Base-by-base conservation (phyloP, 225 moss, liverwort and hornwort genomes). In the Marchantia paleacea region DNA sequence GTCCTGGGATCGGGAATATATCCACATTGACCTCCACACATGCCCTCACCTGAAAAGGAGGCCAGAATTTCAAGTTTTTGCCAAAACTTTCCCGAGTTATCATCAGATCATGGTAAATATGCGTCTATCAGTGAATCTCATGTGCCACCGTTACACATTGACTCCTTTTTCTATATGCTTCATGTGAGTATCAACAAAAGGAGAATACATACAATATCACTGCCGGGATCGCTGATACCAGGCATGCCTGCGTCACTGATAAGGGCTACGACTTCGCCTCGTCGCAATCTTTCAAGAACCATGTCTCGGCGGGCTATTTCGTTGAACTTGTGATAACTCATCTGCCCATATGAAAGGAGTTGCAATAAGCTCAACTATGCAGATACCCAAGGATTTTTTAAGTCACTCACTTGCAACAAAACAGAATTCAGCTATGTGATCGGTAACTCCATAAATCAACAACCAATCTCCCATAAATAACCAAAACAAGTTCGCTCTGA, bases 241-340 rank as follows among this genome's bases (percentile, higher is more conserved):
- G 99, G 99, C 94, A 95, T 95, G 66, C 99, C 95, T 79, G 99
- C 99, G 77, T 99, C 95, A 81, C 95, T 94, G 75, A 99, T 94
- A 8, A 99, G 91, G 81, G 95, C 99, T 79, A 99, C 57, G 57
- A 92, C 90, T 75, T 95, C 94, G 71, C 95, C 99, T 29, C 83
- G 67, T 69, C 88, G 91, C 87, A 99, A 84, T 60, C 95, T 91
- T 63, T 87, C 80, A 66, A 99, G 79, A 15, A 89, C 86, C 73
- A 89, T 86, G 82, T 87, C 88, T 65, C 78, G 85, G 81, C 99
- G 91, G 65, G 94, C 87, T 81, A 85, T 82, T 85, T 94, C 91
- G 64, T 99, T 99, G 84, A 95, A 99, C 82, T 95, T 99, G 82
- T 99, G 99, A 82, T 94, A 99, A 85, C 99, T 99, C 90, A 92